phyloP scores from a whole-genome alignment of 345 rosid species.

The Microthlaspi erraticum region DNA sequence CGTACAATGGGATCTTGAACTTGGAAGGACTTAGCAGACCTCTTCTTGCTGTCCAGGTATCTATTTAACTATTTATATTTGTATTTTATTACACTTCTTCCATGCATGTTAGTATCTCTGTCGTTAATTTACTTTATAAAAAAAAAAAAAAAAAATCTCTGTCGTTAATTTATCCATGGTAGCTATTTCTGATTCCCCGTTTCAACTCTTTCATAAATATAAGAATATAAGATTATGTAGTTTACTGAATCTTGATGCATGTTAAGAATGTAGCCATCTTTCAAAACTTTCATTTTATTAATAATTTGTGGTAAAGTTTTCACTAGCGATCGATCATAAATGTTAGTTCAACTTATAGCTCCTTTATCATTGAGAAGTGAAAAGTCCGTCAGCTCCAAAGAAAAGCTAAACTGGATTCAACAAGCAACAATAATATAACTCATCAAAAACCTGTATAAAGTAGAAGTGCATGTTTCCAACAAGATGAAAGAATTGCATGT shows the following conservation, averaged over 20 bases:
- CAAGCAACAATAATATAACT: not conserved
- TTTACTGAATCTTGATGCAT: slow-evolving; percentile 13
- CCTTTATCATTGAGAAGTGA: not conserved
- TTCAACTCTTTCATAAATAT: not conserved
- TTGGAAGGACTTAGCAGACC: slow-evolving; percentile 78
- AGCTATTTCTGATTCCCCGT: not conserved
- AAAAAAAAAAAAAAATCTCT: no score
- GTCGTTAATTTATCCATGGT: not conserved
- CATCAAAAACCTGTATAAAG: not conserved
- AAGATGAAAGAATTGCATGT: not conserved
- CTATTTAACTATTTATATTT: not conserved
- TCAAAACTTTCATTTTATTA: not conserved
- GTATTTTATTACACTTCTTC: not conserved
- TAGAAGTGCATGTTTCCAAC: slow-evolving; percentile 10
- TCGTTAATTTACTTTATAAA: not conserved
- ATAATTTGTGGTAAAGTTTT: not conserved
- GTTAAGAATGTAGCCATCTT: no score
- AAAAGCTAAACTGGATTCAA: slow-evolving; percentile 1
- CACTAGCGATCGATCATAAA: not conserved
- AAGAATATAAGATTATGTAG: slow-evolving; percentile 8
- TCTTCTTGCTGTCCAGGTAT: slow-evolving; percentile 77
- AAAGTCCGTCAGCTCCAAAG: not conserved
- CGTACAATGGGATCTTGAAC: slow-evolving; percentile 69
- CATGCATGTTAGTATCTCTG: not conserved
- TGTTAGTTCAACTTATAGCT: not conserved